Evolutionary conservation across 345 rosid genomes (phyloP).

Genomic region (Hibiscus mutabilis): DNA sequence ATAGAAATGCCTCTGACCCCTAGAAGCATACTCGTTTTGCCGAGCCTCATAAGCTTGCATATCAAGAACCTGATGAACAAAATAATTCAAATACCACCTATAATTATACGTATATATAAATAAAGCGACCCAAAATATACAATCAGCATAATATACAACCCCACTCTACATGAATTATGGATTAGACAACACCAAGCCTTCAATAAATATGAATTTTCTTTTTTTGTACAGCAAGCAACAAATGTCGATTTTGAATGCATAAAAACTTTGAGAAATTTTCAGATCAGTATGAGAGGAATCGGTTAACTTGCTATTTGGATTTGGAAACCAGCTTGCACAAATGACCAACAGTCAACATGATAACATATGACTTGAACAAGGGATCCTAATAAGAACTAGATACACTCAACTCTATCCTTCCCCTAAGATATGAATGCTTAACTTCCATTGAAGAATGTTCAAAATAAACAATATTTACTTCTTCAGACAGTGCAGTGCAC

Average conservation of each 20-base stretch:
- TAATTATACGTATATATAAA: not conserved
- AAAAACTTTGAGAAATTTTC: not conserved
- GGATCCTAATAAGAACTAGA: constrained; percentile 3
- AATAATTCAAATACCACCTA: not conserved
- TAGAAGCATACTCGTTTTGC: constrained; percentile 81
- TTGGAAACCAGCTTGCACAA: constrained; percentile 1
- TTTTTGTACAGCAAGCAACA: not conserved
- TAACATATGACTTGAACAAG: not conserved
- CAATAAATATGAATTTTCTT: not conserved
- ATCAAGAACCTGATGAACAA: constrained; percentile 80
- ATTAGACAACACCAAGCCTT: not conserved
- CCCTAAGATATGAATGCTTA: not conserved
- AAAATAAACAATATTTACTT: not conserved
- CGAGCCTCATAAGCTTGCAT: constrained; percentile 75
- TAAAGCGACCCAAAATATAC: not conserved
- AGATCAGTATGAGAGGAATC: not conserved
- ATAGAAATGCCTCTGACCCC: constrained; percentile 96
- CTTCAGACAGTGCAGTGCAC: not conserved
- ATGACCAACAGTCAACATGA: not conserved
- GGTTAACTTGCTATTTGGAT: not conserved
- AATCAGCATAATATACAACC: not conserved
- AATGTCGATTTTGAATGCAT: not conserved
- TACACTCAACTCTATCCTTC: not conserved
- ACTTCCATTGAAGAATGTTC: not conserved
- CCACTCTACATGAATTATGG: constrained; percentile 1